Conservation (phyloP, 2,329 filamentous ascomycete genomes). For the Pseudogymnoascus sp. region DNA sequence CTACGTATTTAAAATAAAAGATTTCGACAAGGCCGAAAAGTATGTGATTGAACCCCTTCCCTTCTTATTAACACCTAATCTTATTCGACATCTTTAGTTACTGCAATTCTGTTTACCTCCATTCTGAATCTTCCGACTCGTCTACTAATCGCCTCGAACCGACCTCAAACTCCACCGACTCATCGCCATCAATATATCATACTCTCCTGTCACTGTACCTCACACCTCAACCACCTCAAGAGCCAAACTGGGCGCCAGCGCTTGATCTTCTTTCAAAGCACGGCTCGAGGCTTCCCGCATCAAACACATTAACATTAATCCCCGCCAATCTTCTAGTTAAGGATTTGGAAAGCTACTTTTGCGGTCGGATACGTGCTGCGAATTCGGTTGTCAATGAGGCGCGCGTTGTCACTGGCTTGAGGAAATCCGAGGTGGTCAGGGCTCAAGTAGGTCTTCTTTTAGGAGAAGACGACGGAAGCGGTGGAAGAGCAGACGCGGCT, state of each 20-base stretch:
- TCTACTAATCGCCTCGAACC: conserved; percentile 18
- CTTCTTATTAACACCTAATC: conserved; percentile 3
- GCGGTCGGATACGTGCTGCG: conserved; percentile 77
- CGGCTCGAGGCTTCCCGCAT: conserved; percentile 81
- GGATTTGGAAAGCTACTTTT: conserved; percentile 84
- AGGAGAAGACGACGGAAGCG: conserved; percentile 53
- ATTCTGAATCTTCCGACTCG: conserved; percentile 38
- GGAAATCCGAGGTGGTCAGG: conserved; percentile 71
- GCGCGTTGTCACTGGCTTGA: conserved; percentile 66
- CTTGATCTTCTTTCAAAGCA: conserved; percentile 85
- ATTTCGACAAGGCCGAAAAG: conserved; percentile 89
- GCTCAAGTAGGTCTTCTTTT: conserved; percentile 67
- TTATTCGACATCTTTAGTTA: conserved; percentile 46
- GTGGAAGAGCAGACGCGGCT: conserved; percentile 32
- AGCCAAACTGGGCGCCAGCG: conserved; percentile 68
- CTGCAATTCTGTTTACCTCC: conserved; percentile 77
- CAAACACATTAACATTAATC: conserved; percentile 78
- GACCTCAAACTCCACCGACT: conserved; percentile 37
- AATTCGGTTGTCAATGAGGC: conserved; percentile 76
- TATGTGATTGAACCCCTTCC: conserved; percentile 37
- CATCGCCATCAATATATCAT: conserved; percentile 77
- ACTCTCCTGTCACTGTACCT: conserved; percentile 85
- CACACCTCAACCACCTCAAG: conserved; percentile 65
- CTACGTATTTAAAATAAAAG: conserved; percentile 88
- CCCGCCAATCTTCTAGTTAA: conserved; percentile 70